Conservation (phyloP, 1,284 basidiomycete species). For the Rhodotorula sp. region DNA sequence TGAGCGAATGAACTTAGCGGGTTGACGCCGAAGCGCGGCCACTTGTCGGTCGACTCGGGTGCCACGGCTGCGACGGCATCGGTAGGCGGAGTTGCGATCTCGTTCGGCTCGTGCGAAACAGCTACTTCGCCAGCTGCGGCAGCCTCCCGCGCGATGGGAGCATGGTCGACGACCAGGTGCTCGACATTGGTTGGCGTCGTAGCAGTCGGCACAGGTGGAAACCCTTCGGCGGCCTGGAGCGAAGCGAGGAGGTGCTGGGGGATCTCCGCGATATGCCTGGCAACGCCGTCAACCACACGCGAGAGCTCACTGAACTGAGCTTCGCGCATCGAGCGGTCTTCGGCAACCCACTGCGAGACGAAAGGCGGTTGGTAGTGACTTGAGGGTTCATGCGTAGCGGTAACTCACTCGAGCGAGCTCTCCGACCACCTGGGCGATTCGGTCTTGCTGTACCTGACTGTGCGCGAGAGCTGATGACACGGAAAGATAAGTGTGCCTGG, state of each 20-base stretch:
- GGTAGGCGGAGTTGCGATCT: neutral
- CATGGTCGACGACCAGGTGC: neutral
- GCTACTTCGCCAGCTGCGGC: neutral
- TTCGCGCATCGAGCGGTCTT: constrained; percentile 25
- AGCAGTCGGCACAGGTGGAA: neutral
- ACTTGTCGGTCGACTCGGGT: neutral
- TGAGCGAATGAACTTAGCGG: constrained; percentile 26
- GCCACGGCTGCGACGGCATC: neutral
- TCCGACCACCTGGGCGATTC: constrained; percentile 7
- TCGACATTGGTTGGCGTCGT: no score
- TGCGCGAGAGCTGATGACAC: neutral
- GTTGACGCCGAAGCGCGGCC: constrained; percentile 10
- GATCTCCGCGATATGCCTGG: constrained; percentile 13
- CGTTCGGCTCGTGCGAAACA: neutral
- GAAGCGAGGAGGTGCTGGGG: constrained; percentile 15
- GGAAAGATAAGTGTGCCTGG: no score
- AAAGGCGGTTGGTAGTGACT: neutral
- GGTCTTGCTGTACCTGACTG: constrained; percentile 1
- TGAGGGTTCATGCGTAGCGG: no score
- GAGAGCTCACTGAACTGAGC: constrained; percentile 8
- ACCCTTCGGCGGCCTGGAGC: neutral
- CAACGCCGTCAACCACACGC: constrained; percentile 9
- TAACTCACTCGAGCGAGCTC: constrained; percentile 6
- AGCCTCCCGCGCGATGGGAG: neutral
- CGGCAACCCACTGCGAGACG: constrained; percentile 13